These are phyloP conservation scores for Nicotiana tomentosiformis DNA, from an alignment of 257 asterid species.

Conservation along the genomic window DNA sequence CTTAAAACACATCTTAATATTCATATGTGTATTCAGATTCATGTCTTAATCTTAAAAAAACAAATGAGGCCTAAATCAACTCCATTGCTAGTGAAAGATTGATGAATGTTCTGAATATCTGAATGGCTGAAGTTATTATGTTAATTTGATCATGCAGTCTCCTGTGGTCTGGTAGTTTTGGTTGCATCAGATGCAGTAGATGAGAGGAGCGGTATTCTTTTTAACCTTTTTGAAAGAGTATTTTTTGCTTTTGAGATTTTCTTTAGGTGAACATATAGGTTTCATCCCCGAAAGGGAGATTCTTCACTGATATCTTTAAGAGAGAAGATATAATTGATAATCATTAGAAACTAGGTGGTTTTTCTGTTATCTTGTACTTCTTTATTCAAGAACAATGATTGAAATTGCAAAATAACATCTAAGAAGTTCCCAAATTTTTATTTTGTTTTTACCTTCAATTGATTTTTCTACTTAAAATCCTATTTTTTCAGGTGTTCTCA, in stretches of 20 bases:
- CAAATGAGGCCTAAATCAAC: neutral
- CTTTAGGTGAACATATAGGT: neutral
- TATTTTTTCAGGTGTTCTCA: constrained; percentile 62
- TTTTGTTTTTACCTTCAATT: neutral
- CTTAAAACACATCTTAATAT: too few relatives aligned
- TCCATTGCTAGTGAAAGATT: neutral
- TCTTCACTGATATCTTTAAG: neutral
- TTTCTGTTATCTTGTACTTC: neutral
- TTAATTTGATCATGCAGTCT: neutral
- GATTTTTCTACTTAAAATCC: neutral
- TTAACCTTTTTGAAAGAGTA: neutral
- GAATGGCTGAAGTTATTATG: neutral
- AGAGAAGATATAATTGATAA: neutral
- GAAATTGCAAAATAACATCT: neutral
- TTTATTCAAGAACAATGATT: neutral
- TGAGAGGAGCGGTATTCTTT: neutral
- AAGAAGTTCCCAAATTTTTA: neutral
- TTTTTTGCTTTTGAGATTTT: neutral
- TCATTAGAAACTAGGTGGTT: neutral
- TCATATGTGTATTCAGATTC: too few relatives aligned
- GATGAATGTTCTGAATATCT: neutral
- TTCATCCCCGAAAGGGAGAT: neutral
- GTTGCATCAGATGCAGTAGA: neutral
- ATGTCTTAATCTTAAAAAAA: too few relatives aligned
- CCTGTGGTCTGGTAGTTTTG: neutral